Percentiles rank a stretch among this genome's conserved stretches.
phyloP scores from a whole-genome alignment of 2,329 filamentous ascomycete species.

The Amphichorda felina region DNA sequence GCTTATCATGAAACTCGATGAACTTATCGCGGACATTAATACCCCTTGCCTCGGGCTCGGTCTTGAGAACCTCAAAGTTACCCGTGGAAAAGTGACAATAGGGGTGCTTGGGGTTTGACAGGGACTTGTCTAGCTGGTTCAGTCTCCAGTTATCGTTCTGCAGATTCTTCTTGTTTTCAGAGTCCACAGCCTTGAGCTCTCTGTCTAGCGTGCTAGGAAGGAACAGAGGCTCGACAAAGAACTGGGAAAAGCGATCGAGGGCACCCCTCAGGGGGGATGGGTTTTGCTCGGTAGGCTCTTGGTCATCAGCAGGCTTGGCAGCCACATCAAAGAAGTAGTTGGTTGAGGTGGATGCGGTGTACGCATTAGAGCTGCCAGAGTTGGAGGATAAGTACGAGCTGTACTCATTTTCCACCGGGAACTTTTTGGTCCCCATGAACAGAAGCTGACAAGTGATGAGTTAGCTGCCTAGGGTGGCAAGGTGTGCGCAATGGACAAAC shows the following conservation, averaged over 20 bases:
- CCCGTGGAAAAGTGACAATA: conserved; percentile 89
- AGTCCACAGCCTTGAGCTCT: conserved; percentile 81
- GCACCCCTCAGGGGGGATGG: conserved; percentile 61
- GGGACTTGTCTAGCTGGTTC: conserved; percentile 75
- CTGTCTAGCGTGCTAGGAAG: conserved; percentile 74
- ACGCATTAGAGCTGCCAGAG: conserved; percentile 89
- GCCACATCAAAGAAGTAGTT: conserved; percentile 98
- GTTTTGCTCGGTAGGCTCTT: conserved; percentile 41
- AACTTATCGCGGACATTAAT: conserved; percentile 84
- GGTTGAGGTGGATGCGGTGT: conserved; percentile 84
- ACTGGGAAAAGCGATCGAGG: conserved; percentile 84
- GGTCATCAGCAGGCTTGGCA: conserved; percentile 57
- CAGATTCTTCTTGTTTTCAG: conserved; percentile 95
- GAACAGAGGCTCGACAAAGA: conserved; percentile 84
- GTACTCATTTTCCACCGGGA: conserved; percentile 91
- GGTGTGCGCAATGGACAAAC: background rate
- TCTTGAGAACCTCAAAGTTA: conserved; percentile 76
- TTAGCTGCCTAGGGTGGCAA: background rate
- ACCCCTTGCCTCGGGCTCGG: conserved; percentile 64
- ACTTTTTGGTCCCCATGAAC: conserved; percentile 99
- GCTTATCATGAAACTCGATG: conserved; percentile 78
- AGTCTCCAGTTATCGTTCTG: conserved; percentile 84
- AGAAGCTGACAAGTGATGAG: conserved; percentile 40
- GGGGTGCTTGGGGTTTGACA: conserved; percentile 80
- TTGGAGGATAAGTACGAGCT: conserved; percentile 83